Conservation (phyloP, 306 rosid species). For the Castanea crenata region DNA sequence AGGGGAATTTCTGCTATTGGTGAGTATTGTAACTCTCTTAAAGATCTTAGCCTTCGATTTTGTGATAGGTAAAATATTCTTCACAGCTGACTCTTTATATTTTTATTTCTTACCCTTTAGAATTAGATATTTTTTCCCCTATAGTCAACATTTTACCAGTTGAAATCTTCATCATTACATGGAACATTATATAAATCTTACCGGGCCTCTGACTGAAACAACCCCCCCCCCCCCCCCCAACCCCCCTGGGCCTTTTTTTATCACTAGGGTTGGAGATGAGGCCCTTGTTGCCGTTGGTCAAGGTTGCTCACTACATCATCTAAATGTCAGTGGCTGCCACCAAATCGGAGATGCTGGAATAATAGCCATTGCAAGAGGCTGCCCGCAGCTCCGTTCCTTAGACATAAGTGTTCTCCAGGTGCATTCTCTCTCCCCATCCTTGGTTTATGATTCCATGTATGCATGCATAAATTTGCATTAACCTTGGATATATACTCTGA, state of each 20-base stretch:
- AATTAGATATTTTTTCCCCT: slow-evolving; percentile 1
- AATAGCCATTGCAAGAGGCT: slow-evolving; percentile 89
- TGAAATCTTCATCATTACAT: not conserved
- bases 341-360: slow-evolving; percentile 88
- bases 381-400: slow-evolving; percentile 65
- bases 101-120: not conserved
- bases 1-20: slow-evolving; percentile 82
- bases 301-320: slow-evolving; percentile 70
- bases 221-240: not conserved
- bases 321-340: slow-evolving; percentile 96
- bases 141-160: not conserved
- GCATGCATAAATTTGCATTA: not conserved
- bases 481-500: not conserved
- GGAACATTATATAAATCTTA: not conserved
- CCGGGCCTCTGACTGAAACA: slow-evolving; percentile 8
- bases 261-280: slow-evolving; percentile 80
- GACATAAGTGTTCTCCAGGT: slow-evolving; percentile 95
- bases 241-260: not conserved
- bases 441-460: not conserved
- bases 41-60: slow-evolving; percentile 82
- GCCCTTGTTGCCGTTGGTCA: slow-evolving; percentile 80
- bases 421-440: slow-evolving; percentile 19
- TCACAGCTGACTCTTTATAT: not conserved
- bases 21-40: slow-evolving; percentile 65
- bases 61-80: slow-evolving; percentile 77